Percentiles rank a stretch among this genome's conserved stretches.
Evolutionary conservation across 129 eudicot genomes (phyloP).

Genomic region (Lactuca sativa): DNA sequence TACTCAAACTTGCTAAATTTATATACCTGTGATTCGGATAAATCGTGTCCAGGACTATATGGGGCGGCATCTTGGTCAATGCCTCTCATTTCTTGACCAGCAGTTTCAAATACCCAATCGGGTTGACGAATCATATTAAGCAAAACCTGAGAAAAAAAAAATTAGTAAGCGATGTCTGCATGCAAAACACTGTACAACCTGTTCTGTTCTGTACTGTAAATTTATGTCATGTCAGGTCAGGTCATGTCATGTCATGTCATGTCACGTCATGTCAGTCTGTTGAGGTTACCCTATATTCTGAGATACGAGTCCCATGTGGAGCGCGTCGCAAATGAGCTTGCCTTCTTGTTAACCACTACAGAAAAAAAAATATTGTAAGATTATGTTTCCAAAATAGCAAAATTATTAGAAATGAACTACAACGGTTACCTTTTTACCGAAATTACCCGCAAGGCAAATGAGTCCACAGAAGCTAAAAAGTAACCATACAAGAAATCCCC

Average conservation of each 20-base stretch:
- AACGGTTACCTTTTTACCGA: slow-evolving; percentile 60
- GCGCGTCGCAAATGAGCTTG: slow-evolving; percentile 69
- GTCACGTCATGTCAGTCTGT: background rate
- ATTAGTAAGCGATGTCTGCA: no score
- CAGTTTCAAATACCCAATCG: slow-evolving; percentile 78
- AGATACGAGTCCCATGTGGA: slow-evolving; percentile 81
- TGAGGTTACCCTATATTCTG: slow-evolving; percentile 67
- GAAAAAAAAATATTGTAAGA: background rate
- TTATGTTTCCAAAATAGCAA: slow-evolving; percentile 1
- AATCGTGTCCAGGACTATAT: slow-evolving; percentile 61
- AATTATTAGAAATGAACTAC: background rate
- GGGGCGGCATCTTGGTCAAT: slow-evolving; percentile 74
- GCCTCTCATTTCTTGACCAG: slow-evolving; percentile 78
- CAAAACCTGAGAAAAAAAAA: slow-evolving; percentile 49
- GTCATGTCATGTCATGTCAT: background rate
- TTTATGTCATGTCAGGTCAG: no score
- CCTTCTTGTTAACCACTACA: slow-evolving; percentile 92
- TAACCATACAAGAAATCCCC: slow-evolving; percentile 94
- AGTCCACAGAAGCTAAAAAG: slow-evolving; percentile 95
- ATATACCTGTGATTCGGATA: slow-evolving; percentile 69
- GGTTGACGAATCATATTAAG: slow-evolving; percentile 90
- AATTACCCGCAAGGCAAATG: slow-evolving; percentile 68
- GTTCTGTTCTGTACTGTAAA: background rate
- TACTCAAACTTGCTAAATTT: background rate
- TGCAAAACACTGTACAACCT: background rate